Evolutionary conservation across 345 rosid genomes (phyloP).

Genomic region (Microcos paniculata): DNA sequence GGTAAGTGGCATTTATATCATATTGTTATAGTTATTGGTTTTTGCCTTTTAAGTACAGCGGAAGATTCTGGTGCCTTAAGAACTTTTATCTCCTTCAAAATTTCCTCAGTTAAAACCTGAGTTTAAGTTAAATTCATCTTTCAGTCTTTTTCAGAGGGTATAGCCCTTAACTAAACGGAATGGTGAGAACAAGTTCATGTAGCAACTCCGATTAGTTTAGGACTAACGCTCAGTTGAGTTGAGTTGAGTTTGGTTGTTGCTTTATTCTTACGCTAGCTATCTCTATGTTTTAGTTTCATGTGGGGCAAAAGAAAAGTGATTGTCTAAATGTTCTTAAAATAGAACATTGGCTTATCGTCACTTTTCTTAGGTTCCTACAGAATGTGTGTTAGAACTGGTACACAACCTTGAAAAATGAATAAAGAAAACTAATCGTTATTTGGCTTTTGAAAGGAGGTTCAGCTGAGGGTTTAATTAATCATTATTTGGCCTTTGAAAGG

Average conservation of each 20-base stretch:
- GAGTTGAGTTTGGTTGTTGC: constrained; percentile 4
- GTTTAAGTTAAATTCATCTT: background rate
- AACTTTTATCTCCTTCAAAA: background rate
- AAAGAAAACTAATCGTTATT: background rate
- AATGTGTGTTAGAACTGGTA: background rate
- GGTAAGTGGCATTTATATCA: constrained; percentile 35
- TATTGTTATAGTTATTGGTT: background rate
- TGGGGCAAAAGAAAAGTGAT: background rate
- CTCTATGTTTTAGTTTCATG: background rate
- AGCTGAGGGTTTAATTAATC: too few species aligned
- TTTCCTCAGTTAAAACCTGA: background rate
- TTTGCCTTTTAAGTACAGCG: background rate
- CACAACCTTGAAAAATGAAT: background rate
- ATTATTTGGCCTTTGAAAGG: too few species aligned
- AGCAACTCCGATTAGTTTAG: background rate
- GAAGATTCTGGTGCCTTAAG: background rate
- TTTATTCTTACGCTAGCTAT: background rate
- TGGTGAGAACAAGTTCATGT: background rate
- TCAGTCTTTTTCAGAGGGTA: background rate
- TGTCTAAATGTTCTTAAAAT: background rate
- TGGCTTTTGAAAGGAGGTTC: too few species aligned
- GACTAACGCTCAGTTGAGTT: background rate
- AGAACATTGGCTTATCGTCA: background rate
- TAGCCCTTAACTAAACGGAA: background rate
- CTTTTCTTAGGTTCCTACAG: background rate